Conservation (phyloP, 192 early-diverging fungal genomes). For the Lunasporangiospora selenospora region DNA sequence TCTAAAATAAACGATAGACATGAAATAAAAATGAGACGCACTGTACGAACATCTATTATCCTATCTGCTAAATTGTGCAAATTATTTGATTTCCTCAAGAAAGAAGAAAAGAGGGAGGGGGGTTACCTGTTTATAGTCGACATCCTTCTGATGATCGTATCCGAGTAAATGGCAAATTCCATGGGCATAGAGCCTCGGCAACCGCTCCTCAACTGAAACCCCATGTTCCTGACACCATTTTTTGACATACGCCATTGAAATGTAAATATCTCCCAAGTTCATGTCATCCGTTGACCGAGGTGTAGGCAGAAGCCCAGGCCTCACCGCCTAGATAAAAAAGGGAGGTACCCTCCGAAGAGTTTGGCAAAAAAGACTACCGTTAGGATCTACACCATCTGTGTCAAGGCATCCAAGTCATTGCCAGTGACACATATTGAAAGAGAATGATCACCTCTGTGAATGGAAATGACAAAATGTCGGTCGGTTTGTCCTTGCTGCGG, state of each 20-base stretch:
- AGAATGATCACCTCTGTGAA: slow-evolving; percentile 52
- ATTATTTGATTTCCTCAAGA: neutral
- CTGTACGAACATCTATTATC: neutral
- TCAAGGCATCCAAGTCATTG: neutral
- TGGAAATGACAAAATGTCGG: slow-evolving; percentile 73
- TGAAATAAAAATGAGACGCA: neutral
- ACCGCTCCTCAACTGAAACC: slow-evolving; percentile 50
- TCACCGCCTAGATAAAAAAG: slow-evolving; percentile 20
- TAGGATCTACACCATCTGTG: neutral
- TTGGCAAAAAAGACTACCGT: neutral
- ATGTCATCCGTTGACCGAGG: slow-evolving; percentile 53
- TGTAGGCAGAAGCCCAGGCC: slow-evolving; percentile 45
- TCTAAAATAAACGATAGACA: slow-evolving; percentile 1
- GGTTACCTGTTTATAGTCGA: slow-evolving; percentile 49
- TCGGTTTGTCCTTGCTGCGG: slow-evolving; percentile 56
- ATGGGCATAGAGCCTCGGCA: slow-evolving; percentile 66
- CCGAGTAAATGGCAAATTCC: slow-evolving; percentile 74
- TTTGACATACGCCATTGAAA: slow-evolving; percentile 62
- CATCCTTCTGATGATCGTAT: slow-evolving; percentile 65
- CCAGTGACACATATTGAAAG: neutral
- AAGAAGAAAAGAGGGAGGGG: neutral
- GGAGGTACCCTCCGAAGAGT: too few relatives aligned
- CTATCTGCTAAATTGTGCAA: too few relatives aligned
- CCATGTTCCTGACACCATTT: slow-evolving; percentile 54
- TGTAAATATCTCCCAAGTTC: slow-evolving; percentile 69